Base-by-base conservation (phyloP, 2,329 filamentous ascomycete genomes). In the Penicillium sp. region DNA sequence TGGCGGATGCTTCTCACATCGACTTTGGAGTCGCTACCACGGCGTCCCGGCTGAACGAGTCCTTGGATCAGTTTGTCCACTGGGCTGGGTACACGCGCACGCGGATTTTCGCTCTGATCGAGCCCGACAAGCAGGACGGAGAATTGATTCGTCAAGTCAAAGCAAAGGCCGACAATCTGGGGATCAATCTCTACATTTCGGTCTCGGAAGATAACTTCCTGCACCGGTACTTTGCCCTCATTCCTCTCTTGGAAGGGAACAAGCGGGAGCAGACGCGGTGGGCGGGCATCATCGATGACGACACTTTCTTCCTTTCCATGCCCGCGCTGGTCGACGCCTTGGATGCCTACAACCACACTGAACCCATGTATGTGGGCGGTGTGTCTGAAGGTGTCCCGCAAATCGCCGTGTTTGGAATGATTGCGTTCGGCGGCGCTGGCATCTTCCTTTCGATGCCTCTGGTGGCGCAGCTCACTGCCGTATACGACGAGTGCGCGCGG, bases 281-380 rank as follows among this genome's bases (percentile, higher is more conserved):
- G 79, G 70, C 73, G 10, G 74, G 71, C 31, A 66, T 82, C 33
- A 71, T 82, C 25, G 79, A 83, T 53, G 79, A 83, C 52, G 79
- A 83, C 51, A 83, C 79, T 1, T 82, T 83, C 58, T 81, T 81
- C 57, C 72, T 75, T 2, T 77, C 74, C 2, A 70, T 82, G 30
- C 59, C 72, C 36, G 67, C 68, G 0, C 63, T 83, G 11, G 65
- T 72, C 15, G 58, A 70, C n/a, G 66, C 71, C 4, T 68, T 82
- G 2, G 54, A 53, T 21, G 56, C 62, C 25, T 70, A 77, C 47
- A 72, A 82, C 52, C 67, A 75, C 51, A 69, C 65, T 2, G 55
- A 67, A 14, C 68, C 75, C 3, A 56, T 67, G 23, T 83, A 81
- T 58, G 64, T 81, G 8, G 79, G 80, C 2, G 74, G 73, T 2